Conservation (phyloP, 495 filamentous ascomycete genomes). For the Baudoinia panamericana region DNA sequence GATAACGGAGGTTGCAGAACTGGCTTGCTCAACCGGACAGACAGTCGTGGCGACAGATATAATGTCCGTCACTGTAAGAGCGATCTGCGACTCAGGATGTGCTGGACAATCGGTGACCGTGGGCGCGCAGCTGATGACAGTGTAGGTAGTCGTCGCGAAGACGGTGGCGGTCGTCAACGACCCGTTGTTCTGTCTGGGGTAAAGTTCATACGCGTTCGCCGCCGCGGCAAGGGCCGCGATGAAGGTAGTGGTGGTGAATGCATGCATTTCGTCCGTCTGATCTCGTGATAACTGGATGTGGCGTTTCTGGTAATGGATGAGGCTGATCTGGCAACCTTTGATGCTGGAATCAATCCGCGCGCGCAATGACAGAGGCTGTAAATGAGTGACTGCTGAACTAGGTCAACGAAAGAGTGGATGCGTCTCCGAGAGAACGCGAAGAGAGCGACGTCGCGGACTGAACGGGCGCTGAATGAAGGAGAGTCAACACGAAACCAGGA, state of each 20-base stretch:
- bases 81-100: background rate
- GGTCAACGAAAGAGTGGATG: conserved; percentile 9
- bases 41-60: conserved; percentile 6
- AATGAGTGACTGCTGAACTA: conserved; percentile 11
- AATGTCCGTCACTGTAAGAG: conserved; percentile 3
- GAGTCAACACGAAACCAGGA: too few species aligned
- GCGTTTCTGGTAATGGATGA: too few species aligned
- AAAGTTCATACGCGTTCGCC: conserved; percentile 6
- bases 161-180: conserved; percentile 4
- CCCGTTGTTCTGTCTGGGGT: conserved; percentile 1
- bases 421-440: conserved; percentile 8
- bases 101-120: background rate
- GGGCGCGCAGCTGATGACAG: background rate
- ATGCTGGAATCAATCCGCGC: conserved; percentile 10
- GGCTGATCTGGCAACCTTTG: too few species aligned
- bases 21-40: conserved; percentile 9
- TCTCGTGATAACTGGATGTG: conserved; percentile 2
- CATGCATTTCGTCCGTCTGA: conserved; percentile 10
- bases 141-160: conserved; percentile 4
- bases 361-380: background rate
- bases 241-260: conserved; percentile 15
- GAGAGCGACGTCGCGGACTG: conserved; percentile 5
- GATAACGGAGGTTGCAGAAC: conserved; percentile 1
- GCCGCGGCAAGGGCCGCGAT: conserved; percentile 9
- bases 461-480: too few species aligned